Base-by-base conservation (phyloP, 2,329 filamentous ascomycete species). In the Alternaria hordeiaustralica region DNA sequence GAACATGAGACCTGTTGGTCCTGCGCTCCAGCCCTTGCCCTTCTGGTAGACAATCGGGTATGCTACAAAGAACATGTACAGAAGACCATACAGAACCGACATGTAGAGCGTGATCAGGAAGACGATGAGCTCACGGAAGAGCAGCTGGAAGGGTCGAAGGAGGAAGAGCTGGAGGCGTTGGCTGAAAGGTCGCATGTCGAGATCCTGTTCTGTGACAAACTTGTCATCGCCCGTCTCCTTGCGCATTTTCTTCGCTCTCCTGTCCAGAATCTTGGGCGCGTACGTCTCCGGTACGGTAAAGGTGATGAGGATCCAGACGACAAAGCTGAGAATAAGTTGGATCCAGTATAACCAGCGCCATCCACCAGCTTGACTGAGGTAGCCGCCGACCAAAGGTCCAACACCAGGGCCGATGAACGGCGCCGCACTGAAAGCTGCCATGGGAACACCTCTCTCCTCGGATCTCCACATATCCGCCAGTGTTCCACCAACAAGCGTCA, bases 201-300 rank as follows among this genome's bases (percentile, higher is more conserved):
- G 87, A 58, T 97, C 93, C 73, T 91, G 87, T 78, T 96, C 92
- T 0, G 93, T 95, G 43, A 93, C 91, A 74, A 90, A 90, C 64
- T 87, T 87, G 2, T 82, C 69, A 65, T 92, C 87, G 21, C 90
- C 89, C 2, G 92, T 91, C 30, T 88, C 79, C 75, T 90, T 88
- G 56, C 93, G 87, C 64, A 96, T 82, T 77, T 92, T 92, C 73
- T 85, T 84, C 3, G 94, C 94, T 12, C 93, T 87, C 28, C 82
- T 82, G 56, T 87, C 86, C 15, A 97, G 87, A 55, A 97, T 89
- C 0, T 88, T 91, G 0, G 94, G 93, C 0, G 93, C 90, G 77
- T 96, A 97, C 0, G 94, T 97, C 80, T 97, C 94, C 1, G 93
- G 92, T 0, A 97, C 90, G n/a, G 92, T 96, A 80, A 96, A 94